Percentiles rank a stretch among this genome's conserved stretches.
Conservation (phyloP, 257 asterid species). For the Primulina huaijiensis region DNA sequence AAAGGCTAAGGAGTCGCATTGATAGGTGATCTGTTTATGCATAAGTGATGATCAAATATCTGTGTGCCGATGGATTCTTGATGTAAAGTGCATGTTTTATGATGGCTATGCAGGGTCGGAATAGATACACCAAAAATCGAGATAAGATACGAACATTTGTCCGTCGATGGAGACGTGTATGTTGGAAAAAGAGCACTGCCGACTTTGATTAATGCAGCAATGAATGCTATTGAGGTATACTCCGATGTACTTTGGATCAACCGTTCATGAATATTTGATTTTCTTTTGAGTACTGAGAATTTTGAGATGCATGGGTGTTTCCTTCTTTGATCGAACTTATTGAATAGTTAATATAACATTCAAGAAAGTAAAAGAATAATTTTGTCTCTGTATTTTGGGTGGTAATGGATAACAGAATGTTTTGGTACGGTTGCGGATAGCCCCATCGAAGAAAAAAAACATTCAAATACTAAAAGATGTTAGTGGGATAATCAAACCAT, state of each 20-base stretch:
- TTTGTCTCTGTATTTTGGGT: neutral
- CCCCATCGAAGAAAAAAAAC: slow-evolving; percentile 39
- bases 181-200: slow-evolving; percentile 40
- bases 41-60: too few relatives aligned
- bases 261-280: neutral
- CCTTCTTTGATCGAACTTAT: too few relatives aligned
- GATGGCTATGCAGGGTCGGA: slow-evolving; percentile 30
- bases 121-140: slow-evolving; percentile 32
- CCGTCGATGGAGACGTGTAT: slow-evolving; percentile 35
- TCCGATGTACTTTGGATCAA: neutral
- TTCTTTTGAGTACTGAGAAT: neutral
- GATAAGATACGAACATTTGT: slow-evolving; percentile 34
- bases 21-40: slow-evolving; percentile 21
- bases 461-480: slow-evolving; percentile 34
- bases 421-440: slow-evolving; percentile 29
- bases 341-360: too few relatives aligned
- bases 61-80: too few relatives aligned
- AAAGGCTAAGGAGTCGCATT: slow-evolving; percentile 22
- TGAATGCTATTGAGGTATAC: slow-evolving; percentile 32
- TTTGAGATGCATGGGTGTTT: neutral
- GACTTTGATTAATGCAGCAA: slow-evolving; percentile 31
- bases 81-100: too few relatives aligned
- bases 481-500: slow-evolving; percentile 39
- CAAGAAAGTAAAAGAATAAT: neutral
- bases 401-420: slow-evolving; percentile 28